A percentile compares a stretch with the other conserved stretches of the same genome.
phyloP scores from a whole-genome alignment of 768 basidiomycete species.

The Pulveroboletus sp. region DNA sequence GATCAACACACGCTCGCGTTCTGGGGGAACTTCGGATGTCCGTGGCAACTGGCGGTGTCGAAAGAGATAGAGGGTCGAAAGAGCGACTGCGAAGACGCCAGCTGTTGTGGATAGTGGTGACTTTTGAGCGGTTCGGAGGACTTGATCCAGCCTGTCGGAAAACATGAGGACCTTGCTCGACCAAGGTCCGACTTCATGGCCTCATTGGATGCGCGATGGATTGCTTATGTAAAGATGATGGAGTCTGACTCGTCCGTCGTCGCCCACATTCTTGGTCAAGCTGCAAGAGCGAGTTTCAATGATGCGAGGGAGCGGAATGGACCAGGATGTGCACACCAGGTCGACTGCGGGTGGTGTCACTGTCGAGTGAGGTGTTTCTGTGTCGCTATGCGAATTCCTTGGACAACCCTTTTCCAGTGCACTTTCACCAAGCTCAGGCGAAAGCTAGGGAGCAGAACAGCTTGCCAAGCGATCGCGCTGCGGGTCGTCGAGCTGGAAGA shows the following conservation, averaged over 20 bases:
- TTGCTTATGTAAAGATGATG: slow-evolving; percentile 5
- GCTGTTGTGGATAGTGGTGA: slow-evolving; percentile 6
- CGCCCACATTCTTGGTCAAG: not conserved
- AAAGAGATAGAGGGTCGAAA: slow-evolving; percentile 19
- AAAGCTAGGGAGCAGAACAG: no score
- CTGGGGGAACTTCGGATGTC: slow-evolving; percentile 34
- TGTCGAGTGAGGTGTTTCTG: not conserved
- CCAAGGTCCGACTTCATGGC: no score
- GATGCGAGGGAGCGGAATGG: not conserved
- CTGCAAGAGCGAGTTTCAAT: not conserved
- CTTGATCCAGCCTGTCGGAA: slow-evolving; percentile 4
- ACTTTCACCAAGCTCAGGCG: no score
- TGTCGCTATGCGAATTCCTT: not conserved
- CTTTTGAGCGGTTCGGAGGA: slow-evolving; percentile 1
- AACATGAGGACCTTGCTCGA: not conserved
- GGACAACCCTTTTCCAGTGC: not conserved
- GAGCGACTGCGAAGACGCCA: slow-evolving; percentile 10
- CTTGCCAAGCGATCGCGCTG: no score
- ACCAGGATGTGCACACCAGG: no score
- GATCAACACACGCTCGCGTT: slow-evolving; percentile 68
- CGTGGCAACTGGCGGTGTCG: slow-evolving; percentile 24
- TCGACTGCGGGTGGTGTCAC: not conserved
- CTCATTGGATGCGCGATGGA: not conserved
- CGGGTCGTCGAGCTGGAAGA: no score
- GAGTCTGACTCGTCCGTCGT: no score